phyloP scores from a whole-genome alignment of 352 stramenopile species.

The Pythium periplocum region DNA sequence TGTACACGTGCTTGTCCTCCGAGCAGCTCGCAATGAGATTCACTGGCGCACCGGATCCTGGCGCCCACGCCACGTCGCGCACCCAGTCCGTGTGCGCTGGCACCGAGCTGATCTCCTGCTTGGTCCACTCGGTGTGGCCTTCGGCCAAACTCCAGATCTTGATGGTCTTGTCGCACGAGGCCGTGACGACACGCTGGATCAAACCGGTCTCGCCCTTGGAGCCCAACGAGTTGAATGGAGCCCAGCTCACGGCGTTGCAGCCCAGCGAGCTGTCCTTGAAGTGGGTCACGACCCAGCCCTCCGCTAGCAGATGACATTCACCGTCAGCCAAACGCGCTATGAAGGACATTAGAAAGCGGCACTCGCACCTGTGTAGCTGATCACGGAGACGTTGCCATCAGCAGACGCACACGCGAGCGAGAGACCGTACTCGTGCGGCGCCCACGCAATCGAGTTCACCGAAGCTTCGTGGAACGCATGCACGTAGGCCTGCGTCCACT shows the following conservation, averaged over 20 bases:
- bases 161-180: slow-evolving; percentile 97
- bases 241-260: slow-evolving; percentile 97
- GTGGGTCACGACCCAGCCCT: slow-evolving; percentile 89
- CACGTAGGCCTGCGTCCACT: slow-evolving; percentile 93
- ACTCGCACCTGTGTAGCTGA: slow-evolving; percentile 69
- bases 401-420: slow-evolving; percentile 91
- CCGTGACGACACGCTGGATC: slow-evolving; percentile 90
- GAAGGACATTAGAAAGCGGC: not conserved
- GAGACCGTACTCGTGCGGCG: slow-evolving; percentile 96
- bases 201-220: slow-evolving; percentile 35
- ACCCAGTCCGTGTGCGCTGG: slow-evolving; percentile 94
- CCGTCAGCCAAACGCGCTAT: not conserved
- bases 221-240: slow-evolving; percentile 79
- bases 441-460: slow-evolving; percentile 96
- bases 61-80: slow-evolving; percentile 97
- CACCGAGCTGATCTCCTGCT: slow-evolving; percentile 66
- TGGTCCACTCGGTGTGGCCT: slow-evolving; percentile 72
- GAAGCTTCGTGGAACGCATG: slow-evolving; percentile 84
- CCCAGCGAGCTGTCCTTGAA: slow-evolving; percentile 94
- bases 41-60: slow-evolving; percentile 88
- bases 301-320: slow-evolving; percentile 22
- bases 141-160: slow-evolving; percentile 92
- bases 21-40: slow-evolving; percentile 93
- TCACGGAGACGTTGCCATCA: slow-evolving; percentile 93
- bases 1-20: slow-evolving; percentile 89